Evolutionary conservation across 352 stramenopile genomes (phyloP), one percentile per base, ranked within the genome.

Genomic region (Blastocystis sp.): DNA sequence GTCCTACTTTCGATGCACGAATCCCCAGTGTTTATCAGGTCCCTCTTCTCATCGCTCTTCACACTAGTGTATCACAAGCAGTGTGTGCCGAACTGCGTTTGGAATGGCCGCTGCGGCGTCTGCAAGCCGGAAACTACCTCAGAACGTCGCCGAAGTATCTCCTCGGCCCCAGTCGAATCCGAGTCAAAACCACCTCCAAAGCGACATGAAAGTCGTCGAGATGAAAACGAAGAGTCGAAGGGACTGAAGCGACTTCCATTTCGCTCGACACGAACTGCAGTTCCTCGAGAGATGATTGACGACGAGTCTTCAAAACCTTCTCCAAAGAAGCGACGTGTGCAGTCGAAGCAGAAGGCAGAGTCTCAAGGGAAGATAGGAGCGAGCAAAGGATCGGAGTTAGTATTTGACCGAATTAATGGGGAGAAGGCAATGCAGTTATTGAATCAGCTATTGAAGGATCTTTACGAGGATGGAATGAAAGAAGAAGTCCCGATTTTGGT

Each of bases 21-120:
- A 84, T 66, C 47, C 73, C 20, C 45, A 56, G 34, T 84, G 73
- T 84, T 55, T 84, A n/a, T 84, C 73, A 26, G 29, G 73, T 84
- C 45, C 73, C 37, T 4, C 8, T 18, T 34, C 13, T 43, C 34
- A 13, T 2, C 13, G 3, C 6, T 69, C 64, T 45, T n/a, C 54
- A 68, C 34, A 18, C 13, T 80, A 84, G 73, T 84, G 20, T 84
- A 66, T 29, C 73, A 84, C 50, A 84, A 84, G 47, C 26, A 64
- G 8, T 84, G 73, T 68, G 47, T 66, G 41, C 47, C 73, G 11
- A 13, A 39, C 56, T 80, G 70, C 45, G 34, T 37, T 20, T 26
- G 29, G n/a, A 54, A 20, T 23, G 73, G 54, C 34, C 29, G 37
- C 39, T 84, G 73, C 56, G 73, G 73, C 18, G 41, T 84, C n/a